Base-by-base conservation (phyloP, 352 stramenopile genomes). In the Pythium folliculosum region DNA sequence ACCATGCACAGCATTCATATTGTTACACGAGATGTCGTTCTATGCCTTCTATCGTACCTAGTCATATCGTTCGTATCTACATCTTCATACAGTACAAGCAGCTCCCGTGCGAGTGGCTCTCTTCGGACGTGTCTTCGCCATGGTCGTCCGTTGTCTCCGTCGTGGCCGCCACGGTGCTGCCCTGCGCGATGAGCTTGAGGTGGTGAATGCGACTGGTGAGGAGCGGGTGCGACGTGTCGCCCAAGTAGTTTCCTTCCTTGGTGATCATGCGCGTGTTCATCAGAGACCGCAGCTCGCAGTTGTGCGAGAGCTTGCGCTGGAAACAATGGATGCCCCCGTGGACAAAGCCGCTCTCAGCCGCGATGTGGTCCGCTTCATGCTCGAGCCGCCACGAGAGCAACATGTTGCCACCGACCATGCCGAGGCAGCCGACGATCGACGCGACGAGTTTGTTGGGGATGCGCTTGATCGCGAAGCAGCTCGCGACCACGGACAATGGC, bases 341-440 rank as follows among this genome's bases (percentile, higher is more conserved):
- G 27, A 77, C 84, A 32, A 84, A 95, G 5, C 87, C 87, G 47
- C 76, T 82, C 43, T 84, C 76, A 0, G 87, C 87, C 13, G 84
- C 87, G 23, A 89, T 75, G 47, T 90, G 82, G 65, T 95, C 87
- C 6, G 84, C 84, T 61, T 92, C 84, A 63, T 95, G 84, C 62
- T 95, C 87, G 23, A 95, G 70, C 3, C 72, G 84, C 87, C 87
- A 93, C 14, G 87, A 93, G 10, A 95, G 69, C 47, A 89, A 72
- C 60, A 86, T 72, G 64, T 91, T 91, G 25, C 78, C 70, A 13
- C 70, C 79, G 6, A 87, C 52, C 19, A 93, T 76, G 6, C 72
- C 68, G 17, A 80, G 30, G 4, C 78, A 72, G 14, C 86, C 81
- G 7, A 86, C 57, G 4, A 86, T 64, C 0, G 78, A 77, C 0